Evolutionary conservation across 2,329 filamentous ascomycete genomes (phyloP).

Genomic region (Penicillium sp.): DNA sequence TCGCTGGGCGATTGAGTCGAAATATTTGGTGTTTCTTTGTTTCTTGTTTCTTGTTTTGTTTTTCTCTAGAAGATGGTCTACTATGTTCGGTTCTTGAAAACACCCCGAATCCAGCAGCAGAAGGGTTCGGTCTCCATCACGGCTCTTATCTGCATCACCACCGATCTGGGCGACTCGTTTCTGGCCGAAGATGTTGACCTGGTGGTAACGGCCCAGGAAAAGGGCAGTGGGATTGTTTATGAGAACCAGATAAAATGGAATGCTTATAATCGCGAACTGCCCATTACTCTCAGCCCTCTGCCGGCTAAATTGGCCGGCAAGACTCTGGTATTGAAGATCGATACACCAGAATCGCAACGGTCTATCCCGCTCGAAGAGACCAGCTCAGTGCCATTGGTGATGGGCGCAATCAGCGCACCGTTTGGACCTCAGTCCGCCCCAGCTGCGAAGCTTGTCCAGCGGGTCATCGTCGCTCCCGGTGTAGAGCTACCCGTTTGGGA

Average conservation of each 20-base stretch:
- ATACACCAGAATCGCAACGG: conserved; percentile 24
- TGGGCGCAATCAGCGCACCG: conserved; percentile 59
- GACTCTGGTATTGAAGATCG: conserved; percentile 31
- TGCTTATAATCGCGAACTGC: conserved; percentile 37
- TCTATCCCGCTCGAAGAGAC: neutral
- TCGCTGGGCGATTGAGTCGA: no score
- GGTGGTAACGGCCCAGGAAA: conserved; percentile 25
- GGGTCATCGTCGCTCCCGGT: conserved; percentile 48
- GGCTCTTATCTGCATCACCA: conserved; percentile 65
- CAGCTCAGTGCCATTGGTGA: conserved; percentile 45
- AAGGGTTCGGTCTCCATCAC: conserved; percentile 48
- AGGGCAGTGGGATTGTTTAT: conserved; percentile 21
- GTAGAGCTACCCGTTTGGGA: conserved; percentile 59
- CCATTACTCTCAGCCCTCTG: conserved; percentile 34
- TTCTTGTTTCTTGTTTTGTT: neutral
- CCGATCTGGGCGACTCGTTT: conserved; percentile 68
- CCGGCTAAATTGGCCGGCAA: conserved; percentile 27
- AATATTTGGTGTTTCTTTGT: no score
- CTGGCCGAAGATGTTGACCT: conserved; percentile 48
- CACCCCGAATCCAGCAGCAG: conserved; percentile 53
- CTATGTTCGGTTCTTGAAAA: conserved; percentile 70
- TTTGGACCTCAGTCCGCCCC: conserved; percentile 44
- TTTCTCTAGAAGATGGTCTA: conserved; percentile 49
- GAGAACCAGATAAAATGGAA: conserved; percentile 33
- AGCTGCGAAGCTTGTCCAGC: conserved; percentile 57